phyloP scores from a whole-genome alignment of 208 protist species.

The Trypanosoma avium region DNA sequence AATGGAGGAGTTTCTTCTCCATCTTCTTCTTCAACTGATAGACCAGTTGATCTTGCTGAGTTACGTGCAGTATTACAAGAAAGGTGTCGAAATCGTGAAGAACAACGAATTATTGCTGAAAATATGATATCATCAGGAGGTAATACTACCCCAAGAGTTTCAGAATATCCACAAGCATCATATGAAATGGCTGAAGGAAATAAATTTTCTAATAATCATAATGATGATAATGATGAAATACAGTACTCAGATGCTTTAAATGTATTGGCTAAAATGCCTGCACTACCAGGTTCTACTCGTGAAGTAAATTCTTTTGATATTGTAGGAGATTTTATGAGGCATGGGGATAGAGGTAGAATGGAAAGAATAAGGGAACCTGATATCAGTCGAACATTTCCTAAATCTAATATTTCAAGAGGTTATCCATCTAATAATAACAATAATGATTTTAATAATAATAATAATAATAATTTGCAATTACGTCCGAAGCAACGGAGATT shows the following conservation, averaged over 20 bases:
- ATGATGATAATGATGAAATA: slow-evolving; percentile 9
- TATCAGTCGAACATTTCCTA: no score
- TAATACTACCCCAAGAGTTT: no score
- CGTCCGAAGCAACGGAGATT: slow-evolving; percentile 29
- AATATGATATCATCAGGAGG: no score
- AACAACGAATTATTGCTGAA: no score
- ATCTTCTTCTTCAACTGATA: no score
- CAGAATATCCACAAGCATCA: no score
- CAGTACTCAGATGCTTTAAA: slow-evolving; percentile 36
- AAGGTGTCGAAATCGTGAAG: no score
- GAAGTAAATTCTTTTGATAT: slow-evolving; percentile 32
- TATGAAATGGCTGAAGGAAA: no score
- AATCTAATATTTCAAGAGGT: neutral
- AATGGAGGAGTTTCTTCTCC: neutral
- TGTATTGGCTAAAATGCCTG: slow-evolving; percentile 40
- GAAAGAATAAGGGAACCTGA: neutral
- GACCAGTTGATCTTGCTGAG: no score
- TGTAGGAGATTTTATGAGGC: slow-evolving; percentile 13
- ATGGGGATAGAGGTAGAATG: neutral
- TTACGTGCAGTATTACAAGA: no score
- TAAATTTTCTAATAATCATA: no score
- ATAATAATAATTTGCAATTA: neutral
- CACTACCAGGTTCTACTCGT: slow-evolving; percentile 33
- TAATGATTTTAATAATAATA: no score
- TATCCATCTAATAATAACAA: neutral